phyloP scores from a whole-genome alignment of 805 yeast genomes.

The Candida golubevii region DNA sequence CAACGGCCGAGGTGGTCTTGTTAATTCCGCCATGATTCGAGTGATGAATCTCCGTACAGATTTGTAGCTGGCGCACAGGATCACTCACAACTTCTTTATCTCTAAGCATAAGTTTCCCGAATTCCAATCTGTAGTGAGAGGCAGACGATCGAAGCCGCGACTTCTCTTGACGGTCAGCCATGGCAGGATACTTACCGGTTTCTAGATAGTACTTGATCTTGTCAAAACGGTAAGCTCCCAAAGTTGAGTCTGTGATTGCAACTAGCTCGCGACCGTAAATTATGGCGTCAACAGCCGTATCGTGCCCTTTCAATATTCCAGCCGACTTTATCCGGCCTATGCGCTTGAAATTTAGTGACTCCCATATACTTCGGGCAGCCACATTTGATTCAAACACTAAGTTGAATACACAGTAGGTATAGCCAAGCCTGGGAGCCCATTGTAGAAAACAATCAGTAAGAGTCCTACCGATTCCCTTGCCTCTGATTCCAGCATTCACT shows the following conservation, averaged over 20 bases:
- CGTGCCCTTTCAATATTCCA: constrained; percentile 81
- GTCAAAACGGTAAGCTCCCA: constrained; percentile 63
- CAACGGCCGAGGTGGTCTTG: constrained; percentile 71
- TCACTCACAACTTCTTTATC: constrained; percentile 83
- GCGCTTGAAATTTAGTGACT: constrained; percentile 67
- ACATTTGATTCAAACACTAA: constrained; percentile 85
- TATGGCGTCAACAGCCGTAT: constrained; percentile 79
- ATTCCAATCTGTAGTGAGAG: constrained; percentile 64
- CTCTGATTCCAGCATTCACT: constrained; percentile 89
- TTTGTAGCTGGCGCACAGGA: constrained; percentile 66
- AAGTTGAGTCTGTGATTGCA: constrained; percentile 46
- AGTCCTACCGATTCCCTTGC: constrained; percentile 86
- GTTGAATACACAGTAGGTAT: constrained; percentile 78
- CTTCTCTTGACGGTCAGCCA: constrained; percentile 77
- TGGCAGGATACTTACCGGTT: constrained; percentile 82
- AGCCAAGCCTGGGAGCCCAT: constrained; percentile 91
- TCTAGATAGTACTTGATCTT: constrained; percentile 72
- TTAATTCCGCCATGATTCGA: constrained; percentile 83
- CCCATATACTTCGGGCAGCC: constrained; percentile 76
- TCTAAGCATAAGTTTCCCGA: constrained; percentile 71
- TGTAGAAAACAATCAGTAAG: constrained; percentile 77
- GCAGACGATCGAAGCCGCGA: constrained; percentile 81
- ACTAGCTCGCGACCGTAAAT: constrained; percentile 80
- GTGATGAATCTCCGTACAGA: constrained; percentile 68
- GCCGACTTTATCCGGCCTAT: constrained; percentile 83